phyloP scores from a whole-genome alignment of 2,329 filamentous ascomycete genomes.

The Pseudogymnoascus sp. region DNA sequence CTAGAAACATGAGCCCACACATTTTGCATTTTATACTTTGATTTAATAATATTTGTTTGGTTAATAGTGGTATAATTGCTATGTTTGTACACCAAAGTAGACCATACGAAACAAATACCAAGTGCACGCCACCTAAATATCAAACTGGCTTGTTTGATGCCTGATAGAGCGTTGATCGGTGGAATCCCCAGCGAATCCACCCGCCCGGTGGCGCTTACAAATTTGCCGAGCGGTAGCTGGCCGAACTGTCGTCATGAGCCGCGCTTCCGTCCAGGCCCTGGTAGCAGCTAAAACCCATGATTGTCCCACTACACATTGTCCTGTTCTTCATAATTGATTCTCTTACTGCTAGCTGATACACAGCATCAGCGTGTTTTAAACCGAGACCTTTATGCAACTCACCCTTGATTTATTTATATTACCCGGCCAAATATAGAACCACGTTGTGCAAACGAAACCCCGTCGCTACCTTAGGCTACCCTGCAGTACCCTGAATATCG shows the following conservation, averaged over 20 bases:
- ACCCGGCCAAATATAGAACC: not conserved
- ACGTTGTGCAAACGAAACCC: constrained; percentile 2
- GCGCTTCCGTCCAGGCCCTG: constrained; percentile 3
- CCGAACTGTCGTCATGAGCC: constrained; percentile 5
- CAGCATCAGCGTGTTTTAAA: not conserved
- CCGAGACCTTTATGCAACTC: not conserved
- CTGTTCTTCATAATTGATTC: not conserved
- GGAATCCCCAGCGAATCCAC: not conserved
- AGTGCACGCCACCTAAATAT: constrained; percentile 1
- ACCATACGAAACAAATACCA: not conserved
- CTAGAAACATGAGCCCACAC: not conserved
- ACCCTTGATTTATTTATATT: not conserved
- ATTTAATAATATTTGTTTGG: not conserved
- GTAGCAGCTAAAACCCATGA: not conserved
- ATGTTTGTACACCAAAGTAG: not conserved
- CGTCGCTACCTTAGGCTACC: constrained; percentile 1
- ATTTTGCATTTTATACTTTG: not conserved
- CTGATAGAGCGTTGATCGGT: not conserved
- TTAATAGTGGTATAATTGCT: not conserved
- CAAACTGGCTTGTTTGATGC: constrained; percentile 2
- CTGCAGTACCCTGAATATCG: constrained; percentile 1
- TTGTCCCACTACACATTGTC: not conserved
- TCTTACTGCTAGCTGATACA: not conserved
- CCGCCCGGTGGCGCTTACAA: not conserved
- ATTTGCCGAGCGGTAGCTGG: constrained; percentile 4